Evolutionary conservation across 2,329 filamentous ascomycete species (phyloP).

Genomic region (Fusarium beomiforme): DNA sequence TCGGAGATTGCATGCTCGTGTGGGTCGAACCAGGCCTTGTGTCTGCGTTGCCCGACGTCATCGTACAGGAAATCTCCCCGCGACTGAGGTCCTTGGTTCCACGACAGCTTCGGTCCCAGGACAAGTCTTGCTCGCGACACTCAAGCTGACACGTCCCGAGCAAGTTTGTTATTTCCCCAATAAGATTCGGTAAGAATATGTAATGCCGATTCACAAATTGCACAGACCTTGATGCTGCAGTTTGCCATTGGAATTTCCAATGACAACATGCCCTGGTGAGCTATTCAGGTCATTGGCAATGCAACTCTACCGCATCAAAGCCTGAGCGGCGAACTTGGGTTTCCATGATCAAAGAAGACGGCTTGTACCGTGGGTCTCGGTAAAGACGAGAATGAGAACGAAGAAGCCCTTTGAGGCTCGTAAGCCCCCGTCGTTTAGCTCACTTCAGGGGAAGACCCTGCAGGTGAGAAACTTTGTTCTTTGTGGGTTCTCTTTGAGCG

Average conservation of each 20-base stretch:
- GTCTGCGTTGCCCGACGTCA: constrained; percentile 36
- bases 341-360: constrained; percentile 13
- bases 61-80: constrained; percentile 29
- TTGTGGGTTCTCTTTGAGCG: background rate
- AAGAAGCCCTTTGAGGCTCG: constrained; percentile 31
- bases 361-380: constrained; percentile 3
- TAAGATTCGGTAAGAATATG: background rate
- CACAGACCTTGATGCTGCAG: background rate
- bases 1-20: background rate
- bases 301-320: background rate
- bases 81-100: constrained; percentile 33
- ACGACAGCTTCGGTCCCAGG: constrained; percentile 26
- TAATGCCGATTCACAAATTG: background rate
- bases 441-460: constrained; percentile 35
- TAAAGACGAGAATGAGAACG: constrained; percentile 13
- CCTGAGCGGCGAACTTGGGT: constrained; percentile 32
- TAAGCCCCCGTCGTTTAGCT: constrained; percentile 19
- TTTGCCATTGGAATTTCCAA: background rate
- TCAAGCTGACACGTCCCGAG: background rate
- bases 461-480: constrained; percentile 18
- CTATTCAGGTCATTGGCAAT: background rate
- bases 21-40: constrained; percentile 19
- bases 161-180: constrained; percentile 2
- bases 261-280: background rate
- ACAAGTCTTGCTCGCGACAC: too few relatives aligned